phyloP scores from a whole-genome alignment of 345 rosid species.

The Linum lewisii region DNA sequence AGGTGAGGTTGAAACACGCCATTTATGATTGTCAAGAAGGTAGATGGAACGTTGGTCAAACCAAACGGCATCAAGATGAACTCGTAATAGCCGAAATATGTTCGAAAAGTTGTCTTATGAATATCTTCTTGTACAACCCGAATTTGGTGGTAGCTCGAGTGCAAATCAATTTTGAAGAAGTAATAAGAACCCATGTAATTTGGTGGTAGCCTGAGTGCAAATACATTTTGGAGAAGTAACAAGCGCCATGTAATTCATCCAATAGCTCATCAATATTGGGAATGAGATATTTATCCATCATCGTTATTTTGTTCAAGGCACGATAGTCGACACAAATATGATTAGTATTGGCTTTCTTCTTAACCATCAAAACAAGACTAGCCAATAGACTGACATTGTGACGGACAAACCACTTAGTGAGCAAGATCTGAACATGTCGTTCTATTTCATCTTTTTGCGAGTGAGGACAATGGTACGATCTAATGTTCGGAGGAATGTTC shows the following conservation, averaged over 20 bases:
- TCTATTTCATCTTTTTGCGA: too few relatives aligned
- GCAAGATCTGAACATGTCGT: too few relatives aligned
- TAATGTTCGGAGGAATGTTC: too few relatives aligned
- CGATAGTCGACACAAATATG: neutral
- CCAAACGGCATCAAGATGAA: neutral
- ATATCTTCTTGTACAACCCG: neutral
- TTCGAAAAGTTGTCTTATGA: slow-evolving; percentile 4
- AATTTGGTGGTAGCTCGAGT: neutral
- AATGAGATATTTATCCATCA: neutral
- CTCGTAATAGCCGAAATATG: neutral
- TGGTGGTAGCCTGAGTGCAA: too few relatives aligned
- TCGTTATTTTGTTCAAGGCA: neutral
- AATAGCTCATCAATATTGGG: neutral
- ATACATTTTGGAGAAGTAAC: neutral
- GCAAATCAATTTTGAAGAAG: neutral
- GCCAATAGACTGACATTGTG: too few relatives aligned
- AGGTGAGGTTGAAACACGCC: neutral
- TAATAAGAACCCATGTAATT: too few relatives aligned
- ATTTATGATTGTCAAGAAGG: too few relatives aligned
- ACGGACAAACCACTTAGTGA: too few relatives aligned
- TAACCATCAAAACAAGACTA: too few relatives aligned
- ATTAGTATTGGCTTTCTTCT: too few relatives aligned
- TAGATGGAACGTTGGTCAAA: too few relatives aligned
- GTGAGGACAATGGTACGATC: too few relatives aligned
- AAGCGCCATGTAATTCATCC: neutral